Conservation (phyloP, 495 filamentous ascomycete genomes). For the Bryoglossum gracile region DNA sequence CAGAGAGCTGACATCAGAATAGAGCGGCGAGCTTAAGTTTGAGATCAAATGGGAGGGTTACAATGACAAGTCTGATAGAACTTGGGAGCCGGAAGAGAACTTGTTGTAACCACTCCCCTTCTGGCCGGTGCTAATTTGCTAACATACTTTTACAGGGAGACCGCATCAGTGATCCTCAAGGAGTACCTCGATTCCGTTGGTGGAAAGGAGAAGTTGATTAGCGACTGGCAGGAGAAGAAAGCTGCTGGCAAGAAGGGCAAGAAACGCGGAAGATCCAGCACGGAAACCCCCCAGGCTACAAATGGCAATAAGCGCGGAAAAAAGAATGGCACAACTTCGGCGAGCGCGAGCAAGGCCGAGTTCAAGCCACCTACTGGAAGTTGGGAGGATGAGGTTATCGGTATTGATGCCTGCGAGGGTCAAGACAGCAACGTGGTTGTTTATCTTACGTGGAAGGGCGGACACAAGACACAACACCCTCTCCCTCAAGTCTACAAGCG, state of each 20-base stretch:
- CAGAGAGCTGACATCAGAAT: constrained; percentile 4
- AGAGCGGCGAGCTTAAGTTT: constrained; percentile 36
- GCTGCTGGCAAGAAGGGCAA: constrained; percentile 26
- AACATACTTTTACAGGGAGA: constrained; percentile 27
- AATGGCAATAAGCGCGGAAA: constrained; percentile 37
- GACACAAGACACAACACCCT: constrained; percentile 52
- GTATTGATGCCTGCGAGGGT: constrained; percentile 51
- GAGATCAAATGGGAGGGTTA: constrained; percentile 58
- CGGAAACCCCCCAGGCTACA: constrained; percentile 13
- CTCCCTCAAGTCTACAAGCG: constrained; percentile 47
- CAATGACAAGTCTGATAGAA: constrained; percentile 49
- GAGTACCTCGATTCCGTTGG: constrained; percentile 40
- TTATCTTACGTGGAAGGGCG: constrained; percentile 48
- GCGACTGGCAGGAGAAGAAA: constrained; percentile 29
- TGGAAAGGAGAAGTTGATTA: constrained; percentile 46
- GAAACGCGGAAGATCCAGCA: constrained; percentile 20
- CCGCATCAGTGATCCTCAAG: constrained; percentile 36
- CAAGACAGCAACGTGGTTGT: constrained; percentile 41
- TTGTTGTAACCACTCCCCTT: constrained; percentile 34
- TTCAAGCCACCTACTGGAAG: constrained; percentile 49
- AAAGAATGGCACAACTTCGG: constrained; percentile 35
- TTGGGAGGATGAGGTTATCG: constrained; percentile 51
- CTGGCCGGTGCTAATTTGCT: not conserved
- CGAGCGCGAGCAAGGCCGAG: constrained; percentile 25
- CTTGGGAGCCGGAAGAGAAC: constrained; percentile 56